Evolutionary conservation across 805 yeast species (phyloP), one percentile per base, ranked within the genome.

Genomic region (Myxozyma sirexii): DNA sequence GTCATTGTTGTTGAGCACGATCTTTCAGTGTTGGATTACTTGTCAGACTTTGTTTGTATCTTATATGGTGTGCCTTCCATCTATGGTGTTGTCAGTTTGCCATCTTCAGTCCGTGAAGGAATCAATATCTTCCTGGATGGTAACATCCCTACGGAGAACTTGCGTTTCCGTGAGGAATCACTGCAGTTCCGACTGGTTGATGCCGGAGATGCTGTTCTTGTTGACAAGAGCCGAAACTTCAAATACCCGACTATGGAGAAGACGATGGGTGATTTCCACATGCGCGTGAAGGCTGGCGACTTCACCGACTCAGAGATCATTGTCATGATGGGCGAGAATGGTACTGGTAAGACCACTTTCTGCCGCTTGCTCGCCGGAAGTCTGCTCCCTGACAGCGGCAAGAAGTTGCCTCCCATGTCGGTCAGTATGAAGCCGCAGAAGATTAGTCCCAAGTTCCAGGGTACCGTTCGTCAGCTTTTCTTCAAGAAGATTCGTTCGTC

Each of bases 311-410:
- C 97, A 44, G 99, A 94, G 80, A 94, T 94, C 70, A 82, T 94
- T 71, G 99, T 94, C 59, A 90, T 94, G 97, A 93, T 94, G 96
- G 99, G 99, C 74, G 99, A 94, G 79, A 94, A 94, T 76, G 99
- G 99, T 80, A 94, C 99, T 19, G 99, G 99, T 80, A 94, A 94
- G 80, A 94, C 99, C 43, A 94, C 99, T 15, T 86, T 94, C 80
- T 93, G 97, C 83, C 89, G 88, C 75, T 79, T 94, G 71, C 81
- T 94, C 71, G 98, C 99, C 23, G 99, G 98, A 72, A 90, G 90
- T 27, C 81, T 90, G 68, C 81, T 87, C 51, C 93, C 99, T 33
- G 99, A 94, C 76, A 83, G 82, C 67, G 90, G 90, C 59, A 74
- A 79, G 62, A 84, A 85, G 72, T 85, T 90, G 63, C 97, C 97